Conservation (phyloP, 2,329 filamentous ascomycete genomes). For the Diplodia scrobiculata region DNA sequence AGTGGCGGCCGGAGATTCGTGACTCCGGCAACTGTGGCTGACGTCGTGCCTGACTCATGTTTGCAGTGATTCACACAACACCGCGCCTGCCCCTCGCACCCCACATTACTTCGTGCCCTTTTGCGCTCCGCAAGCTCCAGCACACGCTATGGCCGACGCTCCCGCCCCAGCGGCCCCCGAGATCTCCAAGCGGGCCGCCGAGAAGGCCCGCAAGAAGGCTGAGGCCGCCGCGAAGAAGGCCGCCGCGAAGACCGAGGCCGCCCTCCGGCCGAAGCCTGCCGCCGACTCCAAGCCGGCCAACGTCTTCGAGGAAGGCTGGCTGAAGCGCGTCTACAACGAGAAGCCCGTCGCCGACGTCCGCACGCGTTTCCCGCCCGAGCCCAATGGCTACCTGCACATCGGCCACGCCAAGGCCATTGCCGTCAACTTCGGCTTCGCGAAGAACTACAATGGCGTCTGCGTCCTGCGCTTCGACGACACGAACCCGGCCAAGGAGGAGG, state of each 20-base stretch:
- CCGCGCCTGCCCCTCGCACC: slow-evolving; percentile 13
- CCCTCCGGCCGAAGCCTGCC: slow-evolving; percentile 45
- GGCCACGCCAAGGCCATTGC: slow-evolving; percentile 95
- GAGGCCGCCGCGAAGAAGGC: slow-evolving; percentile 50
- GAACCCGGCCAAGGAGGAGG: slow-evolving; percentile 90
- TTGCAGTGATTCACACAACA: slow-evolving; percentile 18
- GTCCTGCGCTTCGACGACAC: slow-evolving; percentile 89
- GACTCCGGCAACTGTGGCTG: slow-evolving; percentile 2
- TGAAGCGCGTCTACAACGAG: slow-evolving; percentile 54
- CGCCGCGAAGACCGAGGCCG: slow-evolving; percentile 47
- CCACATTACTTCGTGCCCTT: slow-evolving; percentile 5
- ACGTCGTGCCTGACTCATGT: slow-evolving; percentile 21
- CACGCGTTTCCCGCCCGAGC: slow-evolving; percentile 60
- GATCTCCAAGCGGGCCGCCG: slow-evolving; percentile 52
- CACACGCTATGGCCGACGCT: slow-evolving; percentile 22
- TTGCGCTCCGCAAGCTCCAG: slow-evolving; percentile 1
- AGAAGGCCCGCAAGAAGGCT: slow-evolving; percentile 55
- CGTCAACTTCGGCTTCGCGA: slow-evolving; percentile 94
- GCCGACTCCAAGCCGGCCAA: slow-evolving; percentile 39
- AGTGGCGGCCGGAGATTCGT: slow-evolving; percentile 19
- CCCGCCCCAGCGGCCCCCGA: slow-evolving; percentile 18
- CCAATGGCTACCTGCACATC: slow-evolving; percentile 91
- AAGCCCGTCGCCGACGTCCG: slow-evolving; percentile 51
- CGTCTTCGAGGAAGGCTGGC: slow-evolving; percentile 55
- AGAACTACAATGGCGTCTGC: slow-evolving; percentile 75